These are phyloP conservation scores for Thalassiosira hispida DNA, from an alignment of 352 stramenopile species.

Conservation along the genomic window DNA sequence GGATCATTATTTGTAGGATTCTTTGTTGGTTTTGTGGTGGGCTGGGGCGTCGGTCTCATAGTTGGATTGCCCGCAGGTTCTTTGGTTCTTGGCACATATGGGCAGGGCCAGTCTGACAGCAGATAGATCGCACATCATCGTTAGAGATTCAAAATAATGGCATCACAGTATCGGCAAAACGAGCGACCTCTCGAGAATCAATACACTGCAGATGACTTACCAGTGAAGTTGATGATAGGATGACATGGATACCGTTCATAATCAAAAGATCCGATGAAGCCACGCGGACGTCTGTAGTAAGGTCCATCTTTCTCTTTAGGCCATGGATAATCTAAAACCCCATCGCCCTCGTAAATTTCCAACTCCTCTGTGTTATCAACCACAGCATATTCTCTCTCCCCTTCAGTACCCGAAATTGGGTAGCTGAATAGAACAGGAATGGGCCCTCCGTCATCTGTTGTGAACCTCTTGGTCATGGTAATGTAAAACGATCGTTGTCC, in stretches of 20 bases:
- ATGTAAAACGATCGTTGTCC: conserved; percentile 45
- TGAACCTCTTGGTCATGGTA: conserved; percentile 27
- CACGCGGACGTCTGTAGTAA: conserved; percentile 32
- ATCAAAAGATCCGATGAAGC: conserved; percentile 33
- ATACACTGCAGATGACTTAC: too few species aligned
- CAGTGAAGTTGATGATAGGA: conserved; percentile 6
- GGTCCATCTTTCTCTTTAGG: conserved; percentile 13
- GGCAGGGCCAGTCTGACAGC: conserved; percentile 28
- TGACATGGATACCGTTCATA: conserved; percentile 27
- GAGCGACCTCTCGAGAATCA: background rate
- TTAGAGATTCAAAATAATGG: background rate
- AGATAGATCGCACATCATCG: background rate
- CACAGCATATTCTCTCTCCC: conserved; percentile 13
- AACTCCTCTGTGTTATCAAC: conserved; percentile 30
- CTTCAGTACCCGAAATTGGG: conserved; percentile 21
- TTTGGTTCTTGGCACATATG: conserved; percentile 14
- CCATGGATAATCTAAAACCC: conserved; percentile 25
- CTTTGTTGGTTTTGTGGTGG: background rate
- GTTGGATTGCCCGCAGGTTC: conserved; percentile 5
- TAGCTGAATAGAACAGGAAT: conserved; percentile 27
- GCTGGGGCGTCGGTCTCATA: background rate
- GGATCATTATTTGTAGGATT: background rate
- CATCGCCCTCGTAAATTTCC: conserved; percentile 36
- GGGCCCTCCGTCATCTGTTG: background rate
- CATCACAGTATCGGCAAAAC: too few species aligned